Percentiles rank a stretch among this genome's conserved stretches.
Evolutionary conservation across 257 asterid species (phyloP).

Genomic region (Salvia splendens): DNA sequence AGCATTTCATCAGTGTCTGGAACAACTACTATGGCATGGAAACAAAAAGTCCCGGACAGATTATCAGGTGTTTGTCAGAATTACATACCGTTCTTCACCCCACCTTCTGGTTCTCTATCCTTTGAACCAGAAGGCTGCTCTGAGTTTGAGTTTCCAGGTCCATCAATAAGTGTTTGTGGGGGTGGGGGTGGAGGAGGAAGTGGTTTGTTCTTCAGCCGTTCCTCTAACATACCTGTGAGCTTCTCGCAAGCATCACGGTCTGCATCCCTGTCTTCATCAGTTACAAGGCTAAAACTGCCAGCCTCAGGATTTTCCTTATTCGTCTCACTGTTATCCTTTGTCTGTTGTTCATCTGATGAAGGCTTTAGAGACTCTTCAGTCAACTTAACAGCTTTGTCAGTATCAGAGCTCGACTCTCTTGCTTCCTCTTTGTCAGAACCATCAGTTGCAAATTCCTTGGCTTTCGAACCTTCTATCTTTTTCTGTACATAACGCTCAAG

Average conservation of each 20-base stretch:
- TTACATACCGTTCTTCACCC: constrained; percentile 50
- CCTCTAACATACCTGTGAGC: constrained; percentile 77
- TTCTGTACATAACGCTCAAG: constrained; percentile 73
- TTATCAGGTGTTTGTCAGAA: constrained; percentile 21
- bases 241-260: constrained; percentile 73
- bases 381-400: constrained; percentile 45
- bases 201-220: constrained; percentile 83
- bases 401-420: constrained; percentile 49
- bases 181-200: constrained; percentile 68
- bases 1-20: constrained; percentile 31
- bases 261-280: constrained; percentile 72
- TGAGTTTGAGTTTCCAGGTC: constrained; percentile 50
- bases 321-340: constrained; percentile 45
- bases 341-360: constrained; percentile 52
- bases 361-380: constrained; percentile 49
- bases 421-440: constrained; percentile 52
- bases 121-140: constrained; percentile 68
- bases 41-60: constrained; percentile 5
- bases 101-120: constrained; percentile 62
- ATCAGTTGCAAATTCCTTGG: constrained; percentile 52
- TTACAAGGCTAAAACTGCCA: constrained; percentile 73
- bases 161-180: constrained; percentile 54
- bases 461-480: constrained; percentile 57
- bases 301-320: constrained; percentile 57
- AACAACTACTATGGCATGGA: constrained; percentile 16